Percentiles rank a stretch among this genome's conserved stretches.
phyloP scores from a whole-genome alignment of 495 filamentous ascomycete species.

The Corynascus novoguineensis region DNA sequence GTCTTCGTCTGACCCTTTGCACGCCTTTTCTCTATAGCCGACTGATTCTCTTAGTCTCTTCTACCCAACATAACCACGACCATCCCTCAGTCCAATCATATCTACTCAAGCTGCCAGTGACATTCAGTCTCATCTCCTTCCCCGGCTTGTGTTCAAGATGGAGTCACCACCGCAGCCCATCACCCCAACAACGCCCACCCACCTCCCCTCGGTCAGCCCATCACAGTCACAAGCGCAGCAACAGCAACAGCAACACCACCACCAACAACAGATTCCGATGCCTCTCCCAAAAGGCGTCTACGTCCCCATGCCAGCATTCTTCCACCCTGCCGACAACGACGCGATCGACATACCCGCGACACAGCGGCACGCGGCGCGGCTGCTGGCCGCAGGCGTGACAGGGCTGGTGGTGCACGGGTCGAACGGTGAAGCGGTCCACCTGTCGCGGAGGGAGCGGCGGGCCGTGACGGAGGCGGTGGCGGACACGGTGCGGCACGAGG shows the following conservation, averaged over 20 bases:
- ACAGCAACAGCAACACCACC: not conserved
- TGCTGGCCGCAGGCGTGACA: constrained; percentile 63
- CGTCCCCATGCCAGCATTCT: constrained; percentile 67
- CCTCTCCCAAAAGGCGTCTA: constrained; percentile 50
- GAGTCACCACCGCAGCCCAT: not conserved
- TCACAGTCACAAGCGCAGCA: not conserved
- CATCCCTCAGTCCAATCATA: too few species aligned
- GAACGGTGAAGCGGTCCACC: constrained; percentile 83
- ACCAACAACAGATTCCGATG: not conserved
- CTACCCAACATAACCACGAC: too few species aligned
- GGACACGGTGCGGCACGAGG: constrained; percentile 59
- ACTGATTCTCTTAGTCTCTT: too few species aligned
- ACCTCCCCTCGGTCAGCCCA: not conserved
- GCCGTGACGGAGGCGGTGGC: constrained; percentile 69
- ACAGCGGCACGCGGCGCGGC: constrained; percentile 64
- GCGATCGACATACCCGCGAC: constrained; percentile 62
- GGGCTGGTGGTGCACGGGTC: constrained; percentile 78
- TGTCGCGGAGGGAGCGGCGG: constrained; percentile 64
- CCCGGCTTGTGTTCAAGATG: too few species aligned
- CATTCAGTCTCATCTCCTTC: too few species aligned
- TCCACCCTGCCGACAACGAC: constrained; percentile 37
- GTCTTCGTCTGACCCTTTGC: not conserved
- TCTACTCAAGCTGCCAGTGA: too few species aligned
- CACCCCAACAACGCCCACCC: constrained; percentile 8
- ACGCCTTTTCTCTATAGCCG: too few species aligned